phyloP scores from a whole-genome alignment of 2,329 filamentous ascomycete genomes.

The Tetracladium maxilliforme region DNA sequence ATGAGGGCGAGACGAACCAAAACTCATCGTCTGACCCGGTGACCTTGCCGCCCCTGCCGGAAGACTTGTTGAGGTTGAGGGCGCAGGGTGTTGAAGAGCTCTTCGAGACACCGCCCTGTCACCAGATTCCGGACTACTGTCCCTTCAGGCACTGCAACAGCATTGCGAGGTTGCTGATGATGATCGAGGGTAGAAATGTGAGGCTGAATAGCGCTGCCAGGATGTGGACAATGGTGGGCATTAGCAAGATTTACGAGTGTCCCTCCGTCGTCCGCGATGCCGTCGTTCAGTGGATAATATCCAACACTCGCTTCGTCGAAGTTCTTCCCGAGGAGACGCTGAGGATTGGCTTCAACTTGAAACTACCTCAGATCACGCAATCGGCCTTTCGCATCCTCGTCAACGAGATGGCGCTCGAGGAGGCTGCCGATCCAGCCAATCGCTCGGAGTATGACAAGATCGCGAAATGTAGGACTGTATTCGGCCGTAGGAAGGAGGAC shows the following conservation, averaged over 20 bases:
- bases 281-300: constrained; percentile 43
- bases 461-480: constrained; percentile 2
- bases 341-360: constrained; percentile 34
- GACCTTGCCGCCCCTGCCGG: no score
- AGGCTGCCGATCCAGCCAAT: constrained; percentile 16
- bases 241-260: constrained; percentile 45
- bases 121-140: constrained; percentile 46
- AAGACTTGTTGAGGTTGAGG: no score
- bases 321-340: constrained; percentile 46
- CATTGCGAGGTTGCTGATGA: constrained; percentile 46
- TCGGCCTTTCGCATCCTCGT: constrained; percentile 45
- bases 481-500: constrained; percentile 2
- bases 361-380: constrained; percentile 25
- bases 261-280: constrained; percentile 25
- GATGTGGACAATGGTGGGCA: constrained; percentile 49
- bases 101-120: constrained; percentile 17
- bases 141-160: constrained; percentile 45
- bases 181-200: constrained; percentile 37
- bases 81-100: no score
- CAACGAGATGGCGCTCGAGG: constrained; percentile 44
- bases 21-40: no score
- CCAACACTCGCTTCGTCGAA: constrained; percentile 45
- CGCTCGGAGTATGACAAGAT: constrained; percentile 2
- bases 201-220: constrained; percentile 49
- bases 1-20: no score